phyloP scores from a whole-genome alignment of 2,329 filamentous ascomycete genomes.

The Fusarium haematococcum region DNA sequence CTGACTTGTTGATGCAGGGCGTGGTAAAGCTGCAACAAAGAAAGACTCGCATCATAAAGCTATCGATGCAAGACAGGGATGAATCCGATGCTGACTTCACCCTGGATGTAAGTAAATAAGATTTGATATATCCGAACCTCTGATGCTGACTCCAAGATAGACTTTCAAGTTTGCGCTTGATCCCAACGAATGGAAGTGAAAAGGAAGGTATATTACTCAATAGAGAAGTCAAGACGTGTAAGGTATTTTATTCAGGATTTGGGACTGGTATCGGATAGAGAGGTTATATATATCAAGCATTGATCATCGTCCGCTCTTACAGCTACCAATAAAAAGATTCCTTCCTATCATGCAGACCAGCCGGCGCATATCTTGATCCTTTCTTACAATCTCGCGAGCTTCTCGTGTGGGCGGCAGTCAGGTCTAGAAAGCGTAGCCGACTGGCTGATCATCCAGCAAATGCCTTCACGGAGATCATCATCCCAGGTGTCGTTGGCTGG shows the following conservation, averaged over 20 bases:
- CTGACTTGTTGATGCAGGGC: background rate
- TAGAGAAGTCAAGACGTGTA: background rate
- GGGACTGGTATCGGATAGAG: background rate
- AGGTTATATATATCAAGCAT: background rate
- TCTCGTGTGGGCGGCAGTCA: background rate
- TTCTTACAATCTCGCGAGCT: background rate
- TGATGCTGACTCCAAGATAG: background rate
- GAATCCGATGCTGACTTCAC: background rate
- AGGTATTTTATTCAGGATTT: background rate
- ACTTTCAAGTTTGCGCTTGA: constrained; percentile 12
- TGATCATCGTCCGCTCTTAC: background rate
- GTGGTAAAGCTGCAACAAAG: constrained; percentile 5
- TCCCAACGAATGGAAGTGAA: background rate
- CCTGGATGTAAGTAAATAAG: background rate
- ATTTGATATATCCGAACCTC: accelerated
- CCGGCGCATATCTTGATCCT: background rate
- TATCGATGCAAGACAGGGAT: constrained; percentile 16
- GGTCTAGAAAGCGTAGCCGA: background rate
- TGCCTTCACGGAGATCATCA: background rate
- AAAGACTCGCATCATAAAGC: constrained; percentile 7
- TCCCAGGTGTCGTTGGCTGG: background rate
- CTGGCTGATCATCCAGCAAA: background rate
- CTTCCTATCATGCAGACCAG: background rate
- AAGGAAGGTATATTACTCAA: background rate
- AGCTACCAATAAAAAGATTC: background rate